Conservation (phyloP, 345 rosid species). For the Rhodamnia rubescens region DNA sequence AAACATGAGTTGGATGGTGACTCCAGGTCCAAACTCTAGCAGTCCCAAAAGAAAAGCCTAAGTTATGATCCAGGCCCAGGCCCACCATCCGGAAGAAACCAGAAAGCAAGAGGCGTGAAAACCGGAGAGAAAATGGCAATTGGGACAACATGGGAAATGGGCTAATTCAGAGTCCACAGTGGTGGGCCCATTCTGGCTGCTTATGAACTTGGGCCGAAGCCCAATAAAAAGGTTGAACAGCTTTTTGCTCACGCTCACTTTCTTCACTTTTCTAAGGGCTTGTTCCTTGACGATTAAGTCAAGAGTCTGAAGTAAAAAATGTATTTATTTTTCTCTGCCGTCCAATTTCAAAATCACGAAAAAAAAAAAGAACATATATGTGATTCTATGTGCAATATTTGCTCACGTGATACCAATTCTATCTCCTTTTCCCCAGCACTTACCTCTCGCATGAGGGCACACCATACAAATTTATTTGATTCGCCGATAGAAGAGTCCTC, state of each 20-base stretch:
- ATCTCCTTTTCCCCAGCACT: background rate
- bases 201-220: background rate
- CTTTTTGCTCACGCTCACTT: background rate
- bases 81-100: background rate
- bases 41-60: background rate
- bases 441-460: background rate
- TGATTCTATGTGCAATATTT: background rate
- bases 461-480: background rate
- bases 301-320: too few species aligned
- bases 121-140: background rate
- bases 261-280: background rate
- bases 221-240: background rate
- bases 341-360: background rate
- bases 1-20: background rate
- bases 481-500: background rate
- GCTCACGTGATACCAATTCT: rapidly evolving
- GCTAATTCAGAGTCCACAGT: background rate
- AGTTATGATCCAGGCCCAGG: background rate
- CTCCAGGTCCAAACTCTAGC: background rate
- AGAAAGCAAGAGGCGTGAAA: background rate
- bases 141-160: background rate
- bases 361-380: background rate
- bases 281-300: background rate
- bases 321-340: background rate
- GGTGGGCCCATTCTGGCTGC: background rate